A percentile compares a stretch with the other conserved stretches of the same genome.
Conservation (phyloP, 202 grass and related monocot species). For the Schoenoplectus tabernaemontani region DNA sequence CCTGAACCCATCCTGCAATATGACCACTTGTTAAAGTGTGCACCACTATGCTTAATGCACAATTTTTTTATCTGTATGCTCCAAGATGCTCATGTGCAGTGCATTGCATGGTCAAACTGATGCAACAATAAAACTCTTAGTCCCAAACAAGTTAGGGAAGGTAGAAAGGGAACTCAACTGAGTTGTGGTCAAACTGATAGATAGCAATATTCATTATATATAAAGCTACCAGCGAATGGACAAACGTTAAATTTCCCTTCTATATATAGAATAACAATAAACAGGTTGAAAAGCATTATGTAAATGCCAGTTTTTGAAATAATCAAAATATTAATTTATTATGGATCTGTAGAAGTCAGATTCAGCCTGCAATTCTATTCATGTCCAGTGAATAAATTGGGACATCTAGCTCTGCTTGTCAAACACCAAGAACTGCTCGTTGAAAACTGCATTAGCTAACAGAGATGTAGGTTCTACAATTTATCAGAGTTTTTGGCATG, state of each 20-base stretch:
- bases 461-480: too few species aligned
- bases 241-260: neutral
- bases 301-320: too few species aligned
- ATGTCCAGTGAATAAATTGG: neutral
- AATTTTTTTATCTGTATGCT: neutral
- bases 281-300: neutral
- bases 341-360: neutral
- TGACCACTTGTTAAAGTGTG: slow-evolving; percentile 1
- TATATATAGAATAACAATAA: neutral
- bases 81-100: neutral
- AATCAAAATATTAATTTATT: neutral
- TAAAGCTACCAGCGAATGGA: neutral
- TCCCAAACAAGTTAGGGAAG: neutral
- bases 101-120: neutral
- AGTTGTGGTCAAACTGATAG: slow-evolving; percentile 3
- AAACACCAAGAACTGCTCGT: neutral
- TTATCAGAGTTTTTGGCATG: too few species aligned
- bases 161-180: too few species aligned
- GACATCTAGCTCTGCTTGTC: neutral
- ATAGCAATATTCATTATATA: neutral
- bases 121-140: neutral
- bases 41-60: neutral
- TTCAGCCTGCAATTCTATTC: neutral
- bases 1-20: slow-evolving; percentile 87
- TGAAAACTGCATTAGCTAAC: too few species aligned